Base-by-base conservation (phyloP, 2,329 filamentous ascomycete genomes). In the Colletotrichum cereale region DNA sequence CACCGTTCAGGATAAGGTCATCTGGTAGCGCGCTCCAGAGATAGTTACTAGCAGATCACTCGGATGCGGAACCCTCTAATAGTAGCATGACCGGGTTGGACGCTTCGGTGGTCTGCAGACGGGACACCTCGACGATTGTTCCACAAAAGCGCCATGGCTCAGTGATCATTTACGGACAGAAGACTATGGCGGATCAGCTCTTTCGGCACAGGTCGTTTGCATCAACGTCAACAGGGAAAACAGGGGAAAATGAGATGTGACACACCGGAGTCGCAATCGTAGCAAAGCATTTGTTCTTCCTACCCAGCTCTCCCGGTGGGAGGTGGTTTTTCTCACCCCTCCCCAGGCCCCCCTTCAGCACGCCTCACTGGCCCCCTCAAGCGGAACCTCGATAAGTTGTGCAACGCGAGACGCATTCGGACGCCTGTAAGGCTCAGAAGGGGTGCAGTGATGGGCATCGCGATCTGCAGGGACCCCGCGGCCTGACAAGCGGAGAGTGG, bases 401-500 rank as follows among this genome's bases (percentile, higher is more conserved):
- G 67, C 63, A 56, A 67, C 67, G 21, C 55, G 40, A 71, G 63
- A 52, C 67, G 63, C 63, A 62, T 40, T 48, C 64, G 40, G 55
- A 67, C 26, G 48, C 47, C 67, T 57, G 60, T 67, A 63, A 71
- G 67, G 67, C 67, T 71, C 63, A 71, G 66, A 63, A 63, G 55
- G 38, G 36, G 50, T 57, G 63, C 56, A 67, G 57, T 66, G 57
- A 67, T 67, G 56, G 48, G 31, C 67, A 62, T 57, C 40, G 34
- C 36, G 63, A 71, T 71, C 63, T 71, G 63, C 67, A 71, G 67
- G 67, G n/a, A 67, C 63, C 50, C 67, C 56, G 67, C 56, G 56
- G 55, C 63, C 56, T 71, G 67, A 67, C 67, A 71, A 63, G 63
- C 67, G 67, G 63, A 63, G 67, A 62, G 57, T 40, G 48, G 31